Evolutionary conservation across 495 filamentous ascomycete genomes (phyloP).

Genomic region (Apiosordaria backusii): DNA sequence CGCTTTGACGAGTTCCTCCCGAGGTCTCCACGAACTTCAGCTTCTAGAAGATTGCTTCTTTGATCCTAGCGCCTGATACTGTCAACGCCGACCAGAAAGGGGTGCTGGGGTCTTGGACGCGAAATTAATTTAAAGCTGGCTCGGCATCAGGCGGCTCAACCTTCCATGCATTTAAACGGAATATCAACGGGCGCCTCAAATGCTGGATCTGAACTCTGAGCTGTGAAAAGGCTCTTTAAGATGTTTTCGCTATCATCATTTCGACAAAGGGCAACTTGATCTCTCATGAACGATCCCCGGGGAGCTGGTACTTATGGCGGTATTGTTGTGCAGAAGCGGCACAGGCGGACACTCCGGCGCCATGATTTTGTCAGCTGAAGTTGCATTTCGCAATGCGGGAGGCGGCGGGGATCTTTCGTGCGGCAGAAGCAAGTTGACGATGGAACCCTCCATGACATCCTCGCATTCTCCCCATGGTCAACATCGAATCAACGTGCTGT

Average conservation of each 20-base stretch:
- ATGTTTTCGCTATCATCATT: not conserved
- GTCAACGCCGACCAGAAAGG: not conserved
- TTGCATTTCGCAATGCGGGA: slow-evolving; percentile 13
- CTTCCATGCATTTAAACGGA: not conserved
- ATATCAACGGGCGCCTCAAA: not conserved
- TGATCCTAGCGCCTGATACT: slow-evolving; percentile 12
- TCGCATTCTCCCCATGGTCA: not conserved
- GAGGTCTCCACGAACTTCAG: not conserved
- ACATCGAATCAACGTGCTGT: not conserved
- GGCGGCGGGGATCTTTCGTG: slow-evolving; percentile 7
- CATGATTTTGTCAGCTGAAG: slow-evolving; percentile 5
- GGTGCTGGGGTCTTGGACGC: not conserved
- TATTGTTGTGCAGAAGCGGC: not conserved
- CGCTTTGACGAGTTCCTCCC: not conserved
- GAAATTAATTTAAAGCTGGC: slow-evolving; percentile 8
- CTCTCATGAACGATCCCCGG: not conserved
- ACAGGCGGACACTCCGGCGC: slow-evolving; percentile 5
- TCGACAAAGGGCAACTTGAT: not conserved
- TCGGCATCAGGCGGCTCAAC: not conserved
- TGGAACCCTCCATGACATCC: slow-evolving; percentile 7
- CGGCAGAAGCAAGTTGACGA: slow-evolving; percentile 1
- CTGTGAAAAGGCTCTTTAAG: not conserved
- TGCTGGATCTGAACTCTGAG: not conserved
- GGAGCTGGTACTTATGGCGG: not conserved
- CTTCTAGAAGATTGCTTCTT: slow-evolving; percentile 27